These are phyloP conservation scores for Fusarium odoratissimum DNA, from an alignment of 2,329 filamentous ascomycete species.

Conservation along the genomic window DNA sequence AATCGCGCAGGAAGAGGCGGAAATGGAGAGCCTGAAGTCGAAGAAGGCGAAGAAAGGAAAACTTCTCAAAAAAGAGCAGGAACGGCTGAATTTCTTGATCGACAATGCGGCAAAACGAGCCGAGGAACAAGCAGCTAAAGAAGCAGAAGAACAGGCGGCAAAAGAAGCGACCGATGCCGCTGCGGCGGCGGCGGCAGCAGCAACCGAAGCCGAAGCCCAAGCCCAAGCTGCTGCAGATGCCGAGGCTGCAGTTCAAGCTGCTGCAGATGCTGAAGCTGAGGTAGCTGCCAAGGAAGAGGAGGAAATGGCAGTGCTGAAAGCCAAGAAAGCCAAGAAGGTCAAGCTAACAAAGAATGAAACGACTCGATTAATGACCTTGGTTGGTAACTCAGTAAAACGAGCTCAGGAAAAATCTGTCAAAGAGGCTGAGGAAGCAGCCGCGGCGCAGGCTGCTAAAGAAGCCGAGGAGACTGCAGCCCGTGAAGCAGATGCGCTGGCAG, in stretches of 20 bases:
- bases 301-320: slow-evolving; percentile 36
- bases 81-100: slow-evolving; percentile 36
- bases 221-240: slow-evolving; percentile 28
- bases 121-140: slow-evolving; percentile 24
- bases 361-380: slow-evolving; percentile 35
- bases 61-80: slow-evolving; percentile 37
- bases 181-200: slow-evolving; percentile 17
- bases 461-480: slow-evolving; percentile 44
- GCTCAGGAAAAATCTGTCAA: slow-evolving; percentile 37
- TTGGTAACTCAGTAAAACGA: slow-evolving; percentile 38
- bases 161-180: slow-evolving; percentile 28
- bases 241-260: slow-evolving; percentile 22
- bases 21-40: slow-evolving; percentile 32
- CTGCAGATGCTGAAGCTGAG: slow-evolving; percentile 29
- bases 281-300: slow-evolving; percentile 42
- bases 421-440: slow-evolving; percentile 35
- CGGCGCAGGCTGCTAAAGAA: slow-evolving; percentile 30
- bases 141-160: slow-evolving; percentile 34
- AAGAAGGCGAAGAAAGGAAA: slow-evolving; percentile 52
- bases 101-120: slow-evolving; percentile 27
- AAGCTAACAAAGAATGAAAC: slow-evolving; percentile 40
- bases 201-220: slow-evolving; percentile 33
- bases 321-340: slow-evolving; percentile 51
- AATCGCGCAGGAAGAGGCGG: slow-evolving; percentile 42
- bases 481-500: slow-evolving; percentile 31